Base-by-base conservation (phyloP, 2,329 filamentous ascomycete genomes). In the Pseudogymnoascus sp. region DNA sequence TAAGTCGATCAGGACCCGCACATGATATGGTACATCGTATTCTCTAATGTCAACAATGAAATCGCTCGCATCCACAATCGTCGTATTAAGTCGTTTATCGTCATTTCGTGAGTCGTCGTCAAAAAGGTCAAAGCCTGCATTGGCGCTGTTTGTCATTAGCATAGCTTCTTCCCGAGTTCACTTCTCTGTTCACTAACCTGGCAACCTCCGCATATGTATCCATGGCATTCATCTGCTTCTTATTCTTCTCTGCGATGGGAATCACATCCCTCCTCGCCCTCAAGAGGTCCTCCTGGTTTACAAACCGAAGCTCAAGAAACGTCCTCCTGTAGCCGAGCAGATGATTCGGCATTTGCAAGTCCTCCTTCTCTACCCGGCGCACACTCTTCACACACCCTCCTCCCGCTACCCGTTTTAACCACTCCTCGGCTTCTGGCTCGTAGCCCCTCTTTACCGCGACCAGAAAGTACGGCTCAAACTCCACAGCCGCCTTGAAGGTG, bases 21-120 rank as follows among this genome's bases (percentile, higher is more conserved):
- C 94, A 80, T 99, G 94, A 80, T 99, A 99, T 68, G 94, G 95
- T 71, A 99, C 95, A 77, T 99, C 94, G 77, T 96, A 99, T 80
- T 99, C 94, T 82, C 94, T 87, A 75, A 99, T 96, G 83, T 99
- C 95, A 78, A 97, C 84, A 82, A 99, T 92, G 76, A 88, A 97
- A 82, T 97, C 93, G 82, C 92, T 96, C 64, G 93, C 92, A 76
- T 97, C 92, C 69, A 87, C 81, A 78, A 91, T 87, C 68, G 82
- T 81, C 75, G 83, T 84, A 79, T 88, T 92, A 78, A 82, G 80
- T 83, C 88, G 86, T 87, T 83, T 84, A 75, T 94, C 89, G 75
- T 92, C 84, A 77, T 88, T 84, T 83, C 90, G 84, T 83, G 79
- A 80, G 75, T 93, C 90, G 75, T 93, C 90, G 75, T 97, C 93